These are phyloP conservation scores for Lactarius tabidus DNA, from an alignment of 768 basidiomycete species.

Conservation along the genomic window DNA sequence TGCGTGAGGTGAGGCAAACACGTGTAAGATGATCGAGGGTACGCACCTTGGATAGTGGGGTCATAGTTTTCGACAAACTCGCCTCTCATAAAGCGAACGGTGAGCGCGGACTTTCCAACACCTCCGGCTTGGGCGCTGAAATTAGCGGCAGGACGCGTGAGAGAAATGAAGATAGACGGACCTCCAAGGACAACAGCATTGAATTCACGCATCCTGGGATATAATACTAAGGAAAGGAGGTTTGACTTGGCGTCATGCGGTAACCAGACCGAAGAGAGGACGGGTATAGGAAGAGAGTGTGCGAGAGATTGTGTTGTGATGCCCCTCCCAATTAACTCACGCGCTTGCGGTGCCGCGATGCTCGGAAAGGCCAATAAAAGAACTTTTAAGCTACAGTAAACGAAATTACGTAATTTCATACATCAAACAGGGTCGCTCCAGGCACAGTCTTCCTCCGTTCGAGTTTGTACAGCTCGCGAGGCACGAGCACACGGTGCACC, in stretches of 20 bases:
- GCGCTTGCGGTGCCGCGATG: not conserved
- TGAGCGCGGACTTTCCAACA: conserved; percentile 84
- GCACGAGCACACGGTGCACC: not conserved
- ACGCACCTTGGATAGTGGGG: conserved; percentile 77
- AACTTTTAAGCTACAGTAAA: not conserved
- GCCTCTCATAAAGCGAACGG: conserved; percentile 72
- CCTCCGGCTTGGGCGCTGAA: conserved; percentile 58
- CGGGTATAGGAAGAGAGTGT: conserved; percentile 1
- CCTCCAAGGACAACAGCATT: conserved; percentile 81
- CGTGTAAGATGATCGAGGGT: not conserved
- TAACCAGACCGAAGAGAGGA: conserved; percentile 17
- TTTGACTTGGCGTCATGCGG: conserved; percentile 23
- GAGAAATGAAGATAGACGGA: conserved; percentile 33
- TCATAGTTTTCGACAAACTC: conserved; percentile 75
- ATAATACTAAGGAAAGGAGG: conserved; percentile 17
- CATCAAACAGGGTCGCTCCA: not conserved
- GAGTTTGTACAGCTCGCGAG: not conserved
- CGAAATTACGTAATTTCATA: not conserved
- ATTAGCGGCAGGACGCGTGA: not conserved
- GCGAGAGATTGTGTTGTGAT: conserved; percentile 11
- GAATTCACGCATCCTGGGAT: conserved; percentile 56
- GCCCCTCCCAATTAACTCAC: not conserved
- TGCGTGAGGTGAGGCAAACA: conserved; percentile 1
- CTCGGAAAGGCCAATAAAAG: not conserved
- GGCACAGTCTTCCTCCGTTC: not conserved